These are phyloP conservation scores for Phytophthora constricta DNA, from an alignment of 352 stramenopile genomes.

Conservation along the genomic window DNA sequence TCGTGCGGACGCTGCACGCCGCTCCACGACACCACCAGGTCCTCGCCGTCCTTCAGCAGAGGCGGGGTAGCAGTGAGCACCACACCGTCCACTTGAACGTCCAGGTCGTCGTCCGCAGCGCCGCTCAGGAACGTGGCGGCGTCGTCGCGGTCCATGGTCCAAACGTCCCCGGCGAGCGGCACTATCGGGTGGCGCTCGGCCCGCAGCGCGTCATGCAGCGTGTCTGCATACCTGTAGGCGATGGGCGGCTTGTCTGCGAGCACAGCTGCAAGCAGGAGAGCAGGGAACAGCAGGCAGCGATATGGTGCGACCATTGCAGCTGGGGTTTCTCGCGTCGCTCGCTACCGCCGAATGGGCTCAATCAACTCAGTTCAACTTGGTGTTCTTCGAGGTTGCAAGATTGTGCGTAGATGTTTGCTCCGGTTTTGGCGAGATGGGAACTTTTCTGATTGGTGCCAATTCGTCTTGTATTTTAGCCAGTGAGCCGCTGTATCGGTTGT, in stretches of 20 bases:
- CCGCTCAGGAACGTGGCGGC: slow-evolving; percentile 13
- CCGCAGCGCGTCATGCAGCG: slow-evolving; percentile 18
- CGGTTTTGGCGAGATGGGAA: slow-evolving; percentile 3
- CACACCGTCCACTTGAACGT: slow-evolving; percentile 3
- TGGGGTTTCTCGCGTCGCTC: slow-evolving; percentile 13
- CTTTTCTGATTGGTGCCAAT: slow-evolving; percentile 18
- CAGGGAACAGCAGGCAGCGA: slow-evolving; percentile 14
- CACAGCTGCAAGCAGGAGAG: slow-evolving; percentile 10
- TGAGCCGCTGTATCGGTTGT: background rate
- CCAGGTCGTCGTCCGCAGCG: slow-evolving; percentile 2
- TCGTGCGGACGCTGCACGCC: slow-evolving; percentile 52
- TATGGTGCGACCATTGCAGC: slow-evolving; percentile 22
- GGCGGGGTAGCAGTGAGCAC: slow-evolving; percentile 52
- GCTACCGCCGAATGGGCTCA: slow-evolving; percentile 2
- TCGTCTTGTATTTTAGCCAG: slow-evolving; percentile 9
- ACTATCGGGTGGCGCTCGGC: slow-evolving; percentile 21
- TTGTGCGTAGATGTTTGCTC: background rate
- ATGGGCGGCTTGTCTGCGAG: slow-evolving; percentile 24
- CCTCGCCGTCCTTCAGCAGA: slow-evolving; percentile 64
- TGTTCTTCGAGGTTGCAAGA: background rate
- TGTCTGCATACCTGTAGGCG: slow-evolving; percentile 30
- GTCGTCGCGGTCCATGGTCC: slow-evolving; percentile 28
- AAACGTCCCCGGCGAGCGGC: slow-evolving; percentile 24
- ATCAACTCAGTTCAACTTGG: background rate
- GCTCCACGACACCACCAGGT: slow-evolving; percentile 76